phyloP scores from a whole-genome alignment of 23 red algal genomes.

The Cyanidium caldarium region DNA sequence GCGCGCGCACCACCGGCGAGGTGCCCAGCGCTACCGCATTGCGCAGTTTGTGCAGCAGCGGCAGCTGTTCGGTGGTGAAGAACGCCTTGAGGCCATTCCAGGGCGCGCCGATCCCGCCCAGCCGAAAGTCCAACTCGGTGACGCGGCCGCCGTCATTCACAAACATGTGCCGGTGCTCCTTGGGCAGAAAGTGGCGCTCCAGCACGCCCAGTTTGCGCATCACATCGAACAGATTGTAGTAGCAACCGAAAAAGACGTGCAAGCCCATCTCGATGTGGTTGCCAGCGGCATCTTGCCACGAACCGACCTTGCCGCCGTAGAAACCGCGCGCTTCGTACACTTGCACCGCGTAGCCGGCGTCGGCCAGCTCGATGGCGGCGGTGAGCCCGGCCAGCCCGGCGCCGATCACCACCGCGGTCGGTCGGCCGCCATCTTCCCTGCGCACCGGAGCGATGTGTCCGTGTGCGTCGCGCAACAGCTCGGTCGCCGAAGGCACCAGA shows the following conservation, averaged over 20 bases:
- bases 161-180: slow-evolving; percentile 73
- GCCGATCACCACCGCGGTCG: slow-evolving; percentile 39
- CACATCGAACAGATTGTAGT: slow-evolving; percentile 87
- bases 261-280: slow-evolving; percentile 98
- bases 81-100: slow-evolving; percentile 97
- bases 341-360: slow-evolving; percentile 44
- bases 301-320: slow-evolving; percentile 82
- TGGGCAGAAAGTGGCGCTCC: slow-evolving; percentile 32
- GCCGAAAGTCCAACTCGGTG: slow-evolving; percentile 56
- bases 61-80: slow-evolving; percentile 58
- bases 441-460: background rate
- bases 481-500: background rate
- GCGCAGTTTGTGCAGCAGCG: slow-evolving; percentile 40
- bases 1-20: slow-evolving; percentile 46
- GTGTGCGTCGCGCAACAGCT: background rate
- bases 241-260: slow-evolving; percentile 95
- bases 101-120: slow-evolving; percentile 58
- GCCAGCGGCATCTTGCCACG: slow-evolving; percentile 50
- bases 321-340: slow-evolving; percentile 66
- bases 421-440: background rate
- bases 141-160: slow-evolving; percentile 49
- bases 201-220: slow-evolving; percentile 77
- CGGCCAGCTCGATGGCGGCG: slow-evolving; percentile 65
- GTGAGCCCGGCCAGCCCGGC: slow-evolving; percentile 62
- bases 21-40: slow-evolving; percentile 63